Base-by-base conservation (phyloP, 2,329 filamentous ascomycete species). In the Exutisphaerella laricina region DNA sequence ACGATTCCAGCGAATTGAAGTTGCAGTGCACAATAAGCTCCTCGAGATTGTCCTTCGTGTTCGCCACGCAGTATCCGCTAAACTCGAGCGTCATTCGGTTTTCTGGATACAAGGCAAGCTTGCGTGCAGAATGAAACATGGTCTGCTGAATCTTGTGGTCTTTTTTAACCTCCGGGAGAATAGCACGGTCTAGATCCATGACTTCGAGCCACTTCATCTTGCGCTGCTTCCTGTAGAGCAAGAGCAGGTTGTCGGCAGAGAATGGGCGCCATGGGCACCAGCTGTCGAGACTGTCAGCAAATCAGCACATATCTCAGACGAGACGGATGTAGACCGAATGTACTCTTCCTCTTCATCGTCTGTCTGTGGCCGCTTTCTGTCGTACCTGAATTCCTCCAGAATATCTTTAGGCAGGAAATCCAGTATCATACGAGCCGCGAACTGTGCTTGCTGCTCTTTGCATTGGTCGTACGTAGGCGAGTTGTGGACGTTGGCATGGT, bases 191-290 rank as follows among this genome's bases (percentile, higher is more conserved):
- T 9, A 73, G 57, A 16, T 68, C 62, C 49, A 72, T 70, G 38
- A 65, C 69, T 48, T 73, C 70, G 13, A 73, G 58, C 66, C 68
- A 71, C 46, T 68, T 69, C 64, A 74, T 65, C 39, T 63, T 61
- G 53, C 66, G 68, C 62, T 74, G 71, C 49, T 69, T 71, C 50
- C 64, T 65, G 55, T 71, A 71, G 7, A 74, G 62, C 29, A 73
- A 50, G 13, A 71, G 45, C 46, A 73, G 55, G 41, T 72, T 74
- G 29, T 73, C 71, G 13, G 65, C 62, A 4, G 66, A 67, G 48
- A 73, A 73, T 1, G 66, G 61, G 34, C 64, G 63, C 70, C 70
- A 73, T 12, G 70, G 70, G 55, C 70, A 69, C 71, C 71, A 74
- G 41, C 60, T 63, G 37, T 49, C 45, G 39, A 48, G 35, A 17